A percentile compares a stretch with the other conserved stretches of the same genome.
Conservation (phyloP, 163 green algal genomes). For the Chlamydomonas reinhardtii region DNA sequence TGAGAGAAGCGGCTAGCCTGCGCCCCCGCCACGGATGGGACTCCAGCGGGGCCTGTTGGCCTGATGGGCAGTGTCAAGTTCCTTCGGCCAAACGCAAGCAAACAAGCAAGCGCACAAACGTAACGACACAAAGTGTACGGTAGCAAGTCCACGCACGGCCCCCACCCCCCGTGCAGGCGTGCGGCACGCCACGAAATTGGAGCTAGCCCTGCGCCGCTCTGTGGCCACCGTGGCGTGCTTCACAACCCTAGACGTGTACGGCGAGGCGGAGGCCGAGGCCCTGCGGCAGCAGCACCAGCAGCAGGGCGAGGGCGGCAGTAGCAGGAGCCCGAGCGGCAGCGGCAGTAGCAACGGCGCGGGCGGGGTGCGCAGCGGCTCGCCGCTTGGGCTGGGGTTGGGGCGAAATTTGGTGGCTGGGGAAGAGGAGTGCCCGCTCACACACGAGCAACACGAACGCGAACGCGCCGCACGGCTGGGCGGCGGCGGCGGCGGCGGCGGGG, state of each 20-base stretch:
- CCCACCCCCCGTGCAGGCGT: too few relatives aligned
- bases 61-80: too few relatives aligned
- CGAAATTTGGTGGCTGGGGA: neutral
- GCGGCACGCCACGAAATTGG: constrained; percentile 29
- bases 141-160: too few relatives aligned
- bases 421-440: constrained; percentile 1
- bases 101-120: too few relatives aligned
- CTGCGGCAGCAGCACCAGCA: neutral
- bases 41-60: too few relatives aligned
- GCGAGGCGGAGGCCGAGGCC: neutral
- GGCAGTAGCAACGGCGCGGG: neutral
- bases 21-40: too few relatives aligned
- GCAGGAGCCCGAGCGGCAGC: neutral
- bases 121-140: too few relatives aligned
- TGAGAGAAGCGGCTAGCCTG: too few relatives aligned
- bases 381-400: too few relatives aligned
- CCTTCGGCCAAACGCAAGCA: too few relatives aligned
- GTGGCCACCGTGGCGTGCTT: constrained; percentile 33
- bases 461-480: neutral
- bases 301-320: neutral
- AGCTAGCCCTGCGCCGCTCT: constrained; percentile 23
- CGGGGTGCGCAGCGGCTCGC: too few relatives aligned
- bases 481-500: too few relatives aligned
- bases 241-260: constrained; percentile 35
- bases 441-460: neutral